Evolutionary conservation across 441 rosid species (phyloP).

Genomic region (Francoa sonchifolia): DNA sequence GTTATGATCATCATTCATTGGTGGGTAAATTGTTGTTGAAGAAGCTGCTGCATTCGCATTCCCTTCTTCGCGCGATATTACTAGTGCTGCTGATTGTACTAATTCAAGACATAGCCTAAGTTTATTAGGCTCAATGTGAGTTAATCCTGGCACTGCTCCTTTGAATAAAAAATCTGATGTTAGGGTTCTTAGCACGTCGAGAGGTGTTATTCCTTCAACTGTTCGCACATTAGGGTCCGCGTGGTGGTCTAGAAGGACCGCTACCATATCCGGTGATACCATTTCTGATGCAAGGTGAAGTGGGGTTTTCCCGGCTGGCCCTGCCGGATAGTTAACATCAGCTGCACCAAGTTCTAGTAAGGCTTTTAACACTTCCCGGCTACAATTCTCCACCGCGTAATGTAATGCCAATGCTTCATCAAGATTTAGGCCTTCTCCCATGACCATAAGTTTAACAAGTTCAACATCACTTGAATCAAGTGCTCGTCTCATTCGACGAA

Average conservation of each 20-base stretch:
- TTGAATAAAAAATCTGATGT: constrained; percentile 98
- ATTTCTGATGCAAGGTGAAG: constrained; percentile 90
- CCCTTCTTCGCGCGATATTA: constrained; percentile 92
- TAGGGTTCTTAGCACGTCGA: constrained; percentile 82
- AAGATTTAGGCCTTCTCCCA: constrained; percentile 95
- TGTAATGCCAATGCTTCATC: constrained; percentile 89
- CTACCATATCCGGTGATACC: constrained; percentile 98
- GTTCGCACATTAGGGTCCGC: constrained; percentile 91
- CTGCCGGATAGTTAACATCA: constrained; percentile 85
- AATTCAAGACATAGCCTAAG: constrained; percentile 92
- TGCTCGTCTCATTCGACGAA: constrained; percentile 84
- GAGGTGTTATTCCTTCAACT: constrained; percentile 82
- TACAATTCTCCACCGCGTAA: constrained; percentile 89
- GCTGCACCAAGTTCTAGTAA: constrained; percentile 95
- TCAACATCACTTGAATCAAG: constrained; percentile 92
- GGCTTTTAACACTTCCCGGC: constrained; percentile 92
- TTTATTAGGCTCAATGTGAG: constrained; percentile 90
- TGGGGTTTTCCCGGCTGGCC: constrained; percentile 79
- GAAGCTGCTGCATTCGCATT: constrained; percentile 26
- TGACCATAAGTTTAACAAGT: constrained; percentile 92
- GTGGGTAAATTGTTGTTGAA: constrained; percentile 42
- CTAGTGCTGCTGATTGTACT: constrained; percentile 92
- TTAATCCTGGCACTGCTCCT: constrained; percentile 90
- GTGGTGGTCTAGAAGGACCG: constrained; percentile 88
- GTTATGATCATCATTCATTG: constrained; percentile 60